A percentile compares a stretch with the other conserved stretches of the same genome.
Conservation (phyloP, 768 basidiomycete species). For the Thelephora aurantiotincta region DNA sequence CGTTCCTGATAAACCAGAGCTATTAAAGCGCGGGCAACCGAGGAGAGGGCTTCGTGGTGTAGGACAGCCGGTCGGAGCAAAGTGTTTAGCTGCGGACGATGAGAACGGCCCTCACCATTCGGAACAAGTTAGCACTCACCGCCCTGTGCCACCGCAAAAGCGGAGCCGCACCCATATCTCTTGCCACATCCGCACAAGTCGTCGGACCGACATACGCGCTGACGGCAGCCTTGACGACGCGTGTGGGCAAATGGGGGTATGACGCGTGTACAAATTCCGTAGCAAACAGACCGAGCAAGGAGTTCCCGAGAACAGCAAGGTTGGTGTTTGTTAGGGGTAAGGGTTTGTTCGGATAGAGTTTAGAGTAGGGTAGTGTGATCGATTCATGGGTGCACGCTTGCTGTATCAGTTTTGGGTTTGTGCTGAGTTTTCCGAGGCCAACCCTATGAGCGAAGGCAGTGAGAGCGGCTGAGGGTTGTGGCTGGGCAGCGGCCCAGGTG, state of each 20-base stretch:
- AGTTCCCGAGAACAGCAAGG: constrained; percentile 68
- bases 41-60: constrained; percentile 80
- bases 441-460: constrained; percentile 66
- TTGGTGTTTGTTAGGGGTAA: constrained; percentile 57
- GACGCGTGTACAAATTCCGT: constrained; percentile 67
- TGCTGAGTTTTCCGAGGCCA: constrained; percentile 47
- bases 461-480: constrained; percentile 57
- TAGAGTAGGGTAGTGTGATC: constrained; percentile 37
- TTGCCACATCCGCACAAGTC: constrained; percentile 73
- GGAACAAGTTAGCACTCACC: constrained; percentile 26
- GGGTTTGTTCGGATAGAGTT: constrained; percentile 41
- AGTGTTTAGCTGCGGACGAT: constrained; percentile 27
- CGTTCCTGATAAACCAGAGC: constrained; percentile 82
- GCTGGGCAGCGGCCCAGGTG: constrained; percentile 57
- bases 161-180: constrained; percentile 68
- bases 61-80: constrained; percentile 36
- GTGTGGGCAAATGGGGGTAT: constrained; percentile 85
- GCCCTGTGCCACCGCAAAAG: constrained; percentile 73
- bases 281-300: constrained; percentile 82
- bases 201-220: constrained; percentile 84
- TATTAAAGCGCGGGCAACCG: constrained; percentile 74
- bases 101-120: constrained; percentile 1
- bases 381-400: constrained; percentile 77
- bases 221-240: constrained; percentile 82
- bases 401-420: constrained; percentile 38